A percentile compares a stretch with the other conserved stretches of the same genome.
phyloP scores from a whole-genome alignment of 2,329 filamentous ascomycete genomes.

The Alternaria ethzedia region DNA sequence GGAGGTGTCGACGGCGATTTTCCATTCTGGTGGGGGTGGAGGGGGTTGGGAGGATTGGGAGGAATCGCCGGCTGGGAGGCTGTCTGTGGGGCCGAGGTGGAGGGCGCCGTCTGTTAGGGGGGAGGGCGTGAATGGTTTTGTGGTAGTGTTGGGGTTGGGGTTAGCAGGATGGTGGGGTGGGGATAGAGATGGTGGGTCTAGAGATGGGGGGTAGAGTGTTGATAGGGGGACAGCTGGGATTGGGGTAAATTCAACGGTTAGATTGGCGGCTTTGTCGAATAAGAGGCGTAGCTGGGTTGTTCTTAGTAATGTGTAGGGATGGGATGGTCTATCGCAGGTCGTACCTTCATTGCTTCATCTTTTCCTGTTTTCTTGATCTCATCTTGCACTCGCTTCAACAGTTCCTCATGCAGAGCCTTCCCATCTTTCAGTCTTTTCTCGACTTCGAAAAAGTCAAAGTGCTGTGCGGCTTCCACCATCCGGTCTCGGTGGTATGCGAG shows the following conservation, averaged over 20 bases:
- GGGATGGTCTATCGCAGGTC: background rate
- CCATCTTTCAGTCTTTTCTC: slow-evolving; percentile 44
- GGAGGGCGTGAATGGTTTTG: slow-evolving; percentile 33
- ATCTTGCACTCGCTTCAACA: slow-evolving; percentile 41
- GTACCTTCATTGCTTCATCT: slow-evolving; percentile 39
- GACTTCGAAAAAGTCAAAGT: slow-evolving; percentile 56
- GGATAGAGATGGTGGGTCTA: slow-evolving; percentile 56
- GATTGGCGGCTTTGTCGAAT: slow-evolving; percentile 50
- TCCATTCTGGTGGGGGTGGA: slow-evolving; percentile 48
- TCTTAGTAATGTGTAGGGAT: background rate
- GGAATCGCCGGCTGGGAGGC: slow-evolving; percentile 28
- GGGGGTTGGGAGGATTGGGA: slow-evolving; percentile 21
- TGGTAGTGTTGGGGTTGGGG: background rate
- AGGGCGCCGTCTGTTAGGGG: slow-evolving; percentile 47
- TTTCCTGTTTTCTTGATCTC: slow-evolving; percentile 26
- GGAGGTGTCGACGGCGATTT: slow-evolving; percentile 60
- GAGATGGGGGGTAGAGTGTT: slow-evolving; percentile 64
- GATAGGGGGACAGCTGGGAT: slow-evolving; percentile 53
- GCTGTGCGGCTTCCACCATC: slow-evolving; percentile 65
- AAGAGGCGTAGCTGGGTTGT: slow-evolving; percentile 60
- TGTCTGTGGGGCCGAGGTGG: slow-evolving; percentile 36
- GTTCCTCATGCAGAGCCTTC: slow-evolving; percentile 38
- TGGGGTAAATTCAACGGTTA: slow-evolving; percentile 49
- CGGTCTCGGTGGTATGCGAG: slow-evolving; percentile 79
- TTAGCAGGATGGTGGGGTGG: slow-evolving; percentile 28